Evolutionary conservation across 306 rosid genomes (phyloP), one percentile per base, ranked within the genome.

Genomic region (Rosa rugosa): DNA sequence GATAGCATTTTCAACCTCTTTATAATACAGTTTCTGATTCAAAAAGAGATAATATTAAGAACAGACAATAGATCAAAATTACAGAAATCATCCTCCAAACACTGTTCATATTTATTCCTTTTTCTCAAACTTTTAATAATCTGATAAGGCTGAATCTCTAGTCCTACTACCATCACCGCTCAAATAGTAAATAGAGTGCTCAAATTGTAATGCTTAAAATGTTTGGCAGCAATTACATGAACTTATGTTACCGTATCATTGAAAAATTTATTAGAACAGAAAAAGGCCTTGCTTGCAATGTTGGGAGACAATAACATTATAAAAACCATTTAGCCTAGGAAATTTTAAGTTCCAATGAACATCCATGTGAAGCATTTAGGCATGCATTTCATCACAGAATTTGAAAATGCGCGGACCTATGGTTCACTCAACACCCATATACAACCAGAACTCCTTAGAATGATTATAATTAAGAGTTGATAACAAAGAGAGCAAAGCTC

Each of bases 1-100:
- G 77, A 81, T 70, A 25, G 59, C 50, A 75, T 80, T 53, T 68
- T 60, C 64, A 22, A 13, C 69, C 53, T 73, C 71, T 71, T 69
- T 69, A 75, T 16, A 72, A 77, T 60, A 72, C 34, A 47, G 68
- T 62, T 45, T 59, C 16, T 8, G 51, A 65, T 57, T 51, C 18
- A 42, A 65, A 13, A 0, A 44, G 63, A 49, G 31, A n/a, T 18
- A 9, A 67, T 23, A 64, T 42, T 40, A 63, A 34, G 49, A 47
- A 34, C 36, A 63, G 8, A 46, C 71, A 38, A 5, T 31, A 64
- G 38, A 46, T 45, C 12, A 40, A 36, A 31, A 31, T 31, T 36
- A 60, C 66, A 23, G 14, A 25, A 11, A 23, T 11, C 40, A 25
- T 59, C 16, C 6, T 4, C 62, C 62, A 54, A 20, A 18, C 23